A percentile compares a stretch with the other conserved stretches of the same genome.
Evolutionary conservation across 768 basidiomycete species (phyloP).

Genomic region (Dacryopinax spathularia): DNA sequence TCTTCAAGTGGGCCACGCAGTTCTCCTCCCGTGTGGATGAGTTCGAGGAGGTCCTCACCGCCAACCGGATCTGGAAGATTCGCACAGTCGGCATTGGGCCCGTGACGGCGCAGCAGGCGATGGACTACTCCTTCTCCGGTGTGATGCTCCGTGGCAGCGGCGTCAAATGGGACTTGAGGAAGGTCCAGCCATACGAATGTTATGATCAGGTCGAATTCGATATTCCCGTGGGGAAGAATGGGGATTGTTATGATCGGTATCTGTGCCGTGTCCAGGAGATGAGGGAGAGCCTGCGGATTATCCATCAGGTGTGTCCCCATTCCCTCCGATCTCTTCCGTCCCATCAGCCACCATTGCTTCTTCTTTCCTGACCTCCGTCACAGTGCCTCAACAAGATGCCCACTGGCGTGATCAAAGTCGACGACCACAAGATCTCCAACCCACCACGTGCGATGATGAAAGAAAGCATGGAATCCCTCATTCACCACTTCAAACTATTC

Average conservation of each 20-base stretch:
- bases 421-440: conserved; percentile 94
- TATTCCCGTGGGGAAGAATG: conserved; percentile 88
- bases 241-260: conserved; percentile 97
- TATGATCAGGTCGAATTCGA: conserved; percentile 98
- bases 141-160: conserved; percentile 95
- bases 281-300: conserved; percentile 83
- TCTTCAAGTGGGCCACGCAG: conserved; percentile 95
- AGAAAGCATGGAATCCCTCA: conserved; percentile 94
- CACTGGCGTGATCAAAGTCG: conserved; percentile 77
- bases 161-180: conserved; percentile 87
- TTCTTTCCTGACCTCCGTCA: neutral
- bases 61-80: conserved; percentile 96
- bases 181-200: conserved; percentile 86
- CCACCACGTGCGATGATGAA: conserved; percentile 97
- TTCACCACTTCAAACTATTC: conserved; percentile 99
- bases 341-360: neutral
- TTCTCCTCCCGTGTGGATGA: conserved; percentile 84
- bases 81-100: conserved; percentile 79
- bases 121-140: conserved; percentile 87
- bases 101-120: conserved; percentile 82
- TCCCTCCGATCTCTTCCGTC: neutral
- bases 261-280: conserved; percentile 97
- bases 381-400: conserved; percentile 97
- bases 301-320: conserved; percentile 43
- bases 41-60: conserved; percentile 94